These are phyloP conservation scores for Lepiota subincarnata DNA, from an alignment of 768 basidiomycete genomes.

Conservation along the genomic window DNA sequence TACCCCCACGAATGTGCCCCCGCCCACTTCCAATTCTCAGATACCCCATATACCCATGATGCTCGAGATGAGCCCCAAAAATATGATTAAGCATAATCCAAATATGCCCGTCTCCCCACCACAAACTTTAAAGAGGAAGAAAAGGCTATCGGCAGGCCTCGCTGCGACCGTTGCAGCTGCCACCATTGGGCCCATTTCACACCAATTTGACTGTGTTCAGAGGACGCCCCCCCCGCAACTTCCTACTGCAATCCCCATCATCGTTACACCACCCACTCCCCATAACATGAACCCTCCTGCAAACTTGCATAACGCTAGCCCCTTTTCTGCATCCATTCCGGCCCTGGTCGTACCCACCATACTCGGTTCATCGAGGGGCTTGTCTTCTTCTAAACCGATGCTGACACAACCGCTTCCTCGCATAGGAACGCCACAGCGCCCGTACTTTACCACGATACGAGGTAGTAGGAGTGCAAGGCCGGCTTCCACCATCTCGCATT, in stretches of 20 bases:
- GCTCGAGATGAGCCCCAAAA: background rate
- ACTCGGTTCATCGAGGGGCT: no score
- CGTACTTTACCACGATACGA: no score
- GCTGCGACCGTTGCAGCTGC: no score
- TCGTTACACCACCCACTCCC: background rate
- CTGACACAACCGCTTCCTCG: no score
- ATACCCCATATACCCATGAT: background rate
- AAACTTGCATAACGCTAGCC: background rate
- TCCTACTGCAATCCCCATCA: background rate
- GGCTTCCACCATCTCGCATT: no score
- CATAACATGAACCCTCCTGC: background rate
- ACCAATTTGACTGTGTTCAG: background rate
- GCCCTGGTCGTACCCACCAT: no score
- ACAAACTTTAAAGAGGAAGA: slow-evolving; percentile 5
- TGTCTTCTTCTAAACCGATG: no score
- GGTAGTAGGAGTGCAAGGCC: no score
- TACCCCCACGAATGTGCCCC: background rate
- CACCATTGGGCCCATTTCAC: background rate
- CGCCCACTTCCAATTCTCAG: background rate
- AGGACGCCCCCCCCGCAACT: background rate
- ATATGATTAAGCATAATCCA: background rate
- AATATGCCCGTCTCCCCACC: background rate
- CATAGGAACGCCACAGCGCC: no score
- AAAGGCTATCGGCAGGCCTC: no score
- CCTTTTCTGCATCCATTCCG: no score